These are phyloP conservation scores for Spathaspora passalidarum DNA, from an alignment of 805 yeast genomes.

Conservation along the genomic window DNA sequence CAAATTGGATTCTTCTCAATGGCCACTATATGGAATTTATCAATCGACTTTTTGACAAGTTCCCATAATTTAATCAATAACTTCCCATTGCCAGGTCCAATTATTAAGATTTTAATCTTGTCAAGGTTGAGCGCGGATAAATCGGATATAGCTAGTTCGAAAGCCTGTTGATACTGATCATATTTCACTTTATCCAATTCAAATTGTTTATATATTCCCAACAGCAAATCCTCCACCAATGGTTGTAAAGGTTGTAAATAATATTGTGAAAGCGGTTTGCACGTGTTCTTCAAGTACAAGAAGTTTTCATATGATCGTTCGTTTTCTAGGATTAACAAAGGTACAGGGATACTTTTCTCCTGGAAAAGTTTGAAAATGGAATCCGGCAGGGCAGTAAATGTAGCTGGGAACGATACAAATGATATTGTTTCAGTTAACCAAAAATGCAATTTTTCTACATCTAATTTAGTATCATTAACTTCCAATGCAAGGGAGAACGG, in stretches of 20 bases:
- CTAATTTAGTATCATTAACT: background rate
- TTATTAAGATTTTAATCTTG: slow-evolving; percentile 44
- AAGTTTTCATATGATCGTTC: background rate
- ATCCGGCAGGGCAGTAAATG: background rate
- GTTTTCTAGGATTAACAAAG: slow-evolving; percentile 2
- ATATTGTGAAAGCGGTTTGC: background rate
- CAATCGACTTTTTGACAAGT: background rate
- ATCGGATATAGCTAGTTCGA: slow-evolving; percentile 48
- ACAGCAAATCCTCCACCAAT: slow-evolving; percentile 50
- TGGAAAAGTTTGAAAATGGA: slow-evolving; percentile 1
- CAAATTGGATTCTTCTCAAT: slow-evolving; percentile 74
- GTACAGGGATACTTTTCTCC: slow-evolving; percentile 1
- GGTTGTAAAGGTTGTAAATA: slow-evolving; percentile 66
- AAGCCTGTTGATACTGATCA: slow-evolving; percentile 62
- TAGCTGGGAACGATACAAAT: slow-evolving; percentile 2
- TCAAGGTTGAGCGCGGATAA: slow-evolving; percentile 1
- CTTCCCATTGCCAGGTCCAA: slow-evolving; percentile 91
- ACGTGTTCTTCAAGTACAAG: background rate
- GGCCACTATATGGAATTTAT: slow-evolving; percentile 34
- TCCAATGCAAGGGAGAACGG: background rate
- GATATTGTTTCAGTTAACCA: slow-evolving; percentile 8
- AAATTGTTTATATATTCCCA: slow-evolving; percentile 62
- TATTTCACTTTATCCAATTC: slow-evolving; percentile 73
- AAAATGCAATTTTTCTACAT: background rate
- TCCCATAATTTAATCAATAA: slow-evolving; percentile 46